A percentile compares a stretch with the other conserved stretches of the same genome.
phyloP scores from a whole-genome alignment of 371 early-diverging fungal genomes.

The Cladochytrium tenue region DNA sequence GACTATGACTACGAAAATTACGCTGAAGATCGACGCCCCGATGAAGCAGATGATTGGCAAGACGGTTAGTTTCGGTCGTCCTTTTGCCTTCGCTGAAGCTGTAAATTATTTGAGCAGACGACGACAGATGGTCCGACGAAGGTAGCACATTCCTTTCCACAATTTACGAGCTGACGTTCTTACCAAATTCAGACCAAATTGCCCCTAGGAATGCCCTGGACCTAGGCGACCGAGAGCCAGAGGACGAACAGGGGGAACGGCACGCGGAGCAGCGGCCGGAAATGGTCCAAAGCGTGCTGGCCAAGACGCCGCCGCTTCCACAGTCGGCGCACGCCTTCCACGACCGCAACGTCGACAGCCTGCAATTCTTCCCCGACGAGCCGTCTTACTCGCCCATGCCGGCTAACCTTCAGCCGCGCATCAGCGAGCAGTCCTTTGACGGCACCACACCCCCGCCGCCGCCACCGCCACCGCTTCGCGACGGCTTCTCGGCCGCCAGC shows the following conservation, averaged over 20 bases:
- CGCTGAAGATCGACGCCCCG: conserved; percentile 16
- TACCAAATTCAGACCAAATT: no score
- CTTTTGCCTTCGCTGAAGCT: neutral
- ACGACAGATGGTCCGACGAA: neutral
- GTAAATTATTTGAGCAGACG: neutral
- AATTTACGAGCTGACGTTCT: no score
- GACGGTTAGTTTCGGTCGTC: neutral
- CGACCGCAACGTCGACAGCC: neutral
- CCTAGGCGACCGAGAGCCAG: no score
- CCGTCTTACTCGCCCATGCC: neutral
- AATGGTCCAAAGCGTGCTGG: no score
- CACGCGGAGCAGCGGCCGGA: no score
- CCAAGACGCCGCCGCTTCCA: neutral
- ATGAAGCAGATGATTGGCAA: neutral
- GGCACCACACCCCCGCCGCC: neutral
- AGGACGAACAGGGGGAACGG: no score
- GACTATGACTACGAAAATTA: conserved; percentile 4
- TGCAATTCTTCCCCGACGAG: neutral
- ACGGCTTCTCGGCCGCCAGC: neutral
- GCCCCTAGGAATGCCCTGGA: no score
- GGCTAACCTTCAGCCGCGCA: neutral
- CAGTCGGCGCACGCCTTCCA: neutral
- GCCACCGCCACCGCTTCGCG: neutral
- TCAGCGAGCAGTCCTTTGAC: neutral
- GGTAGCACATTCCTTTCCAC: no score